Conservation (phyloP, 805 yeast genomes). For the Maudiozyma pseudohumilis region DNA sequence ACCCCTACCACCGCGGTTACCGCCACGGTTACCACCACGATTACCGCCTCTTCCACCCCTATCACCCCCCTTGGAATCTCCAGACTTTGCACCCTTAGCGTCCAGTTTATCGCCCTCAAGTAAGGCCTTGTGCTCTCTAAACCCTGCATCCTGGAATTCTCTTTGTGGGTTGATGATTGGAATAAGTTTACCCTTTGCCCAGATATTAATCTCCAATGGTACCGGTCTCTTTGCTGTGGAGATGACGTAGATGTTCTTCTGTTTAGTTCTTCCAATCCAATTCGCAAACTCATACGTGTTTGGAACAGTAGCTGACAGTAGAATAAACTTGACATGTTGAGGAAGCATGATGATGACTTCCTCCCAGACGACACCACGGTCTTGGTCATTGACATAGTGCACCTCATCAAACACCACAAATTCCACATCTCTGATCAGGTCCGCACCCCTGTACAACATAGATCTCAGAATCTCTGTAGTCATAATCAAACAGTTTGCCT, state of each 20-base stretch:
- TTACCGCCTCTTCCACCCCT: constrained; percentile 22
- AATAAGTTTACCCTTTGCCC: constrained; percentile 67
- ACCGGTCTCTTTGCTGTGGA: constrained; percentile 96
- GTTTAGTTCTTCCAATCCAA: constrained; percentile 97
- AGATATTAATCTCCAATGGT: constrained; percentile 76
- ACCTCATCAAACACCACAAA: constrained; percentile 97
- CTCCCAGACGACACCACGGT: constrained; percentile 99
- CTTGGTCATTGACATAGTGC: constrained; percentile 93
- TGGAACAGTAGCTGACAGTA: constrained; percentile 96
- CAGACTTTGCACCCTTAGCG: constrained; percentile 29
- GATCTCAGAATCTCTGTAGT: constrained; percentile 93
- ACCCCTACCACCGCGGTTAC: constrained; percentile 23
- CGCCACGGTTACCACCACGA: constrained; percentile 22
- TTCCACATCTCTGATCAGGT: constrained; percentile 90
- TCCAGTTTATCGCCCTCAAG: constrained; percentile 34
- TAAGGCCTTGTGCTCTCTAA: constrained; percentile 46
- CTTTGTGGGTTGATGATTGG: constrained; percentile 70
- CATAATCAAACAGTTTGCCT: constrained; percentile 93
- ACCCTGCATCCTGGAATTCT: constrained; percentile 56
- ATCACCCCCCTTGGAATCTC: constrained; percentile 18
- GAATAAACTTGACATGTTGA: constrained; percentile 84
- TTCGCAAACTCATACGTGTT: constrained; percentile 95
- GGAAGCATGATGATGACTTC: constrained; percentile 97
- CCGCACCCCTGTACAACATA: constrained; percentile 95
- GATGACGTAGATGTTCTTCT: constrained; percentile 90